Evolutionary conservation across 805 yeast species (phyloP).

Genomic region (Nakazawaea populi): DNA sequence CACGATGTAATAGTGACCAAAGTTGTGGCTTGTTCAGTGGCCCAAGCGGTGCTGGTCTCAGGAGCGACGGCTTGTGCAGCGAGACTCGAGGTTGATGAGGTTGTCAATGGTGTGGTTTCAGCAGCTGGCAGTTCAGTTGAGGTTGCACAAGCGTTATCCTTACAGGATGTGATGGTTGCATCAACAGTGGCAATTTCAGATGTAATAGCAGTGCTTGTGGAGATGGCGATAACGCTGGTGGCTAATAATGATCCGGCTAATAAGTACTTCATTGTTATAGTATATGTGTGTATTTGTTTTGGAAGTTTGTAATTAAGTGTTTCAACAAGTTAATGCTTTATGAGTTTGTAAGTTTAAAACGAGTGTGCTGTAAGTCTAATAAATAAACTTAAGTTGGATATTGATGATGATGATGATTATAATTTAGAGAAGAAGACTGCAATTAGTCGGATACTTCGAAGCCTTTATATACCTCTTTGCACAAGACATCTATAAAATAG

Average conservation of each 20-base stretch:
- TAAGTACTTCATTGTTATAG: constrained; percentile 8
- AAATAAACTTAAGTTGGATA: constrained; percentile 1
- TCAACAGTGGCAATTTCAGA: neutral
- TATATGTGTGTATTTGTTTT: neutral
- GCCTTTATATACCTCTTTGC: neutral
- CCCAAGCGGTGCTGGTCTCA: constrained; percentile 10
- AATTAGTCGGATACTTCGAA: neutral
- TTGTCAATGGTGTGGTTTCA: constrained; percentile 12
- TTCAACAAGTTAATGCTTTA: too few species aligned
- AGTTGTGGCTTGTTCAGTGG: constrained; percentile 18
- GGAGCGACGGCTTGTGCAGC: constrained; percentile 10
- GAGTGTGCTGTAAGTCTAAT: neutral
- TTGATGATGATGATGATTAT: neutral
- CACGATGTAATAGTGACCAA: constrained; percentile 18
- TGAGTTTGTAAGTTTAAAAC: neutral
- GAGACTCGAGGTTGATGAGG: constrained; percentile 11
- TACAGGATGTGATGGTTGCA: constrained; percentile 25
- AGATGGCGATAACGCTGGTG: constrained; percentile 5
- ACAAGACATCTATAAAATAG: too few species aligned
- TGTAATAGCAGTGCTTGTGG: constrained; percentile 8
- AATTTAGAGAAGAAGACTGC: neutral
- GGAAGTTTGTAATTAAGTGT: neutral
- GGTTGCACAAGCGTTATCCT: constrained; percentile 30
- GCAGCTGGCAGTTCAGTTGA: constrained; percentile 21
- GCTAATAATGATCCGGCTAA: constrained; percentile 9